Conservation (phyloP, 139 green algal genomes). For the Closterium sp. region DNA sequence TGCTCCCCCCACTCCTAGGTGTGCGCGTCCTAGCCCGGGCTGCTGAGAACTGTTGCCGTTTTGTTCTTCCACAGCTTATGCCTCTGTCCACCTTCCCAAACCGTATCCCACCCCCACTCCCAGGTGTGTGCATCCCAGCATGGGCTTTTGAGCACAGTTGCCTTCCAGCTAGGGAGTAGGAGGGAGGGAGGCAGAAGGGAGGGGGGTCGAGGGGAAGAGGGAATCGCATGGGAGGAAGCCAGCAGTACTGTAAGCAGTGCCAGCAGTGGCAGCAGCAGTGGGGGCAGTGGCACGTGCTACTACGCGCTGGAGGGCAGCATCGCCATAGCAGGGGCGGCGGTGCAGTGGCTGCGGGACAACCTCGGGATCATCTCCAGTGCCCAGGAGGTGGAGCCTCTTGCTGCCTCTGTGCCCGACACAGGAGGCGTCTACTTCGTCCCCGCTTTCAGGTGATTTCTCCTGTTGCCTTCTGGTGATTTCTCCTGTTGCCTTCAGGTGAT, state of each 20-base stretch:
- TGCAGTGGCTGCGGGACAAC: slow-evolving; percentile 68
- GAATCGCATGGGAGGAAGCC: not conserved
- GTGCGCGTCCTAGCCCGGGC: too few species aligned
- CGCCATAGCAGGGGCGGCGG: slow-evolving; percentile 45
- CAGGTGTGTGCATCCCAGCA: slow-evolving; percentile 69
- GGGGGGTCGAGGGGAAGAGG: not conserved
- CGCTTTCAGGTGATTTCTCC: slow-evolving; percentile 67
- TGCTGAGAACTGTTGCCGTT: too few species aligned
- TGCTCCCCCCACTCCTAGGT: too few species aligned
- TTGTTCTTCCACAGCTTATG: too few species aligned
- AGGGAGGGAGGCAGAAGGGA: not conserved
- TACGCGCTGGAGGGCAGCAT: slow-evolving; percentile 85
- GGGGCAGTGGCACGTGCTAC: not conserved
- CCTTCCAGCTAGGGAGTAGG: slow-evolving; percentile 70
- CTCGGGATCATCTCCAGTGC: slow-evolving; percentile 71
- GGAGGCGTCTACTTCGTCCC: slow-evolving; percentile 95
- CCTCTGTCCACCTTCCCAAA: too few species aligned
- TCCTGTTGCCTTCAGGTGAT: too few species aligned
- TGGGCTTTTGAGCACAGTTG: slow-evolving; percentile 89
- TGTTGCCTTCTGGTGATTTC: too few species aligned
- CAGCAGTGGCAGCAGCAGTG: not conserved
- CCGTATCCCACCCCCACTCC: too few species aligned
- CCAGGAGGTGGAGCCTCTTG: slow-evolving; percentile 64
- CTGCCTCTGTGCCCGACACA: slow-evolving; percentile 56
- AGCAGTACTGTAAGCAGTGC: not conserved